Percentiles rank a stretch among this genome's conserved stretches.
Conservation (phyloP, 495 filamentous ascomycete species). For the Podospora pseudocomata region DNA sequence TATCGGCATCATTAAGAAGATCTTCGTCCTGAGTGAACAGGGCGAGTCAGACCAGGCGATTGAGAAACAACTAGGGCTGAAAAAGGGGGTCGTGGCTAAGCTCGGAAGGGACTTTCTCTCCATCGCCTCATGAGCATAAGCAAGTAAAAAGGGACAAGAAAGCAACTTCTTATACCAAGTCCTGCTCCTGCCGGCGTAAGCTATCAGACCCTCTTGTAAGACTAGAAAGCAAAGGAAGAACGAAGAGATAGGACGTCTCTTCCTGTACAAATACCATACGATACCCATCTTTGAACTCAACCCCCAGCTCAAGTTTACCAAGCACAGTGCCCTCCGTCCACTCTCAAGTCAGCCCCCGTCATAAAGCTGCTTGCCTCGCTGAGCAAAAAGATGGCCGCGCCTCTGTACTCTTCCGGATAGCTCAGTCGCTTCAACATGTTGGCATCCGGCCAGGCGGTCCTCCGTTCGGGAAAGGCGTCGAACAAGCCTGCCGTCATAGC, state of each 20-base stretch:
- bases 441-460: constrained; percentile 73
- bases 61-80: constrained; percentile 37
- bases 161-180: not conserved
- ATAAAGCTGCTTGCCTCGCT: constrained; percentile 86
- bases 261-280: constrained; percentile 3
- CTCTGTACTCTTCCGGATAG: constrained; percentile 73
- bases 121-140: constrained; percentile 8
- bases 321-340: constrained; percentile 77
- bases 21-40: constrained; percentile 33
- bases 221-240: not conserved
- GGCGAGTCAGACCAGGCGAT: constrained; percentile 33
- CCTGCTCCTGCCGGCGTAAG: not conserved
- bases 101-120: constrained; percentile 36
- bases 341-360: constrained; percentile 74
- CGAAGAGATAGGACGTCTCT: not conserved
- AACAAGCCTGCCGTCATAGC: constrained; percentile 82
- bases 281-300: not conserved
- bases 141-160: not conserved
- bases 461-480: constrained; percentile 67
- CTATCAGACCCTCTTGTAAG: not conserved
- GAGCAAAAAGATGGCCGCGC: constrained; percentile 78
- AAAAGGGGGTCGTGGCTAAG: constrained; percentile 38
- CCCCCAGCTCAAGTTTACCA: constrained; percentile 51
- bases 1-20: constrained; percentile 35
- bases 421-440: constrained; percentile 87